Evolutionary conservation across 2,329 filamentous ascomycete genomes (phyloP), one percentile per base, ranked within the genome.

Genomic region (Onygenales sp.): DNA sequence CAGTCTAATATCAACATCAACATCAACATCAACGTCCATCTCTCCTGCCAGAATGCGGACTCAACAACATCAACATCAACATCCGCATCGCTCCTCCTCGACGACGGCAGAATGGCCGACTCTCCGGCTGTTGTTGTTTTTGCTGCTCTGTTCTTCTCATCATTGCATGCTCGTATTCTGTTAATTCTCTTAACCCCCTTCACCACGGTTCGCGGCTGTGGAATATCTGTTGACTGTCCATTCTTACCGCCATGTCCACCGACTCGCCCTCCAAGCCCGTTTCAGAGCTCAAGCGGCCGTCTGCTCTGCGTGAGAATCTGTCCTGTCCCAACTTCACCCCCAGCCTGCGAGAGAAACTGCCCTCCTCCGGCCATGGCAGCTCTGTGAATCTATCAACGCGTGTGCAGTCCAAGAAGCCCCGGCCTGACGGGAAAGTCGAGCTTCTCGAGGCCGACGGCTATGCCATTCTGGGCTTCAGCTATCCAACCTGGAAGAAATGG

Each of bases 401-500:
- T 27, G 21, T 27, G 21, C 21, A 27, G 21, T 27, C 21, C 4
- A 27, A 27, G 21, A 27, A 27, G 21, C 21, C 21, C 21, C 21
- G 21, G 21, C 21, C 21, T 27, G 21, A 27, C 21, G 61, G 56
- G 45, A 69, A 64, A 50, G 46, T 60, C 2, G 70, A 77, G 55
- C 57, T 81, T 42, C 74, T 69, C 2, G 75, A 78, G 56, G 70
- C 71, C 32, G 81, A 85, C 57, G 85, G 82, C 64, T 84, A 83
- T 64, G 75, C 79, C 9, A 78, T 86, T 65, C 73, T 87, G 2
- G 84, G 82, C 47, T 88, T 77, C 62, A 70, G 70, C 8, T 87
- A 78, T 56, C 69, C 83, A 0, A 64, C 54, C n/a, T 76, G 71
- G 73, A 85, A 84, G 72, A 87, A 87, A 73, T 87, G 84, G 84